These are phyloP conservation scores for Suhomyces ambrosiae DNA, from an alignment of 1,139 yeast genomes.

Conservation along the genomic window DNA sequence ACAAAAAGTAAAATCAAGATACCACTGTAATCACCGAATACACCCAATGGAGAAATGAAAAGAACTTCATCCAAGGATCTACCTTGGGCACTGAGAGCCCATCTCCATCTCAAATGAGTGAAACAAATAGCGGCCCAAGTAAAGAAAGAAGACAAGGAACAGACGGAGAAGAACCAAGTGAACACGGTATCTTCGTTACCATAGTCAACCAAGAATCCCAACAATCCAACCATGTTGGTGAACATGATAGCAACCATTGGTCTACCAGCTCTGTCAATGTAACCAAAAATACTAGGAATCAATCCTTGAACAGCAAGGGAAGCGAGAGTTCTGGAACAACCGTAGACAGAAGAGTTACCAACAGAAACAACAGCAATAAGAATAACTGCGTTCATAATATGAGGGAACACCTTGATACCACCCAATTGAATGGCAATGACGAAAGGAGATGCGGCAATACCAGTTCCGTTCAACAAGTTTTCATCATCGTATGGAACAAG, in stretches of 20 bases:
- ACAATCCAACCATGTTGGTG: slow-evolving; percentile 55
- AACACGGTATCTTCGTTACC: slow-evolving; percentile 53
- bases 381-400: slow-evolving; percentile 57
- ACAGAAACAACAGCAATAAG: slow-evolving; percentile 54
- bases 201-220: slow-evolving; percentile 62
- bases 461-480: slow-evolving; percentile 36
- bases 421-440: slow-evolving; percentile 44
- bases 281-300: slow-evolving; percentile 48
- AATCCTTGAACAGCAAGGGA: slow-evolving; percentile 55
- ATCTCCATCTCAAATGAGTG: slow-evolving; percentile 53
- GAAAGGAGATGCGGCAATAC: slow-evolving; percentile 42
- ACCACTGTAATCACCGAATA: slow-evolving; percentile 51
- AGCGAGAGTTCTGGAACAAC: slow-evolving; percentile 56
- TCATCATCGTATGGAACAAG: slow-evolving; percentile 45
- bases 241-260: slow-evolving; percentile 55
- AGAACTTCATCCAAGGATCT: slow-evolving; percentile 48
- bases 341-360: slow-evolving; percentile 58
- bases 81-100: slow-evolving; percentile 50
- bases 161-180: slow-evolving; percentile 67
- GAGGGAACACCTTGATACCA: slow-evolving; percentile 44
- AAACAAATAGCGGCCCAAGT: slow-evolving; percentile 57
- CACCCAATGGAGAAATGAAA: slow-evolving; percentile 50
- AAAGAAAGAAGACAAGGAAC: slow-evolving; percentile 63
- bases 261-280: slow-evolving; percentile 58
- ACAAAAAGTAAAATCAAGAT: slow-evolving; percentile 41